Evolutionary conservation across 441 rosid genomes (phyloP).

Genomic region (Populus hybrid): DNA sequence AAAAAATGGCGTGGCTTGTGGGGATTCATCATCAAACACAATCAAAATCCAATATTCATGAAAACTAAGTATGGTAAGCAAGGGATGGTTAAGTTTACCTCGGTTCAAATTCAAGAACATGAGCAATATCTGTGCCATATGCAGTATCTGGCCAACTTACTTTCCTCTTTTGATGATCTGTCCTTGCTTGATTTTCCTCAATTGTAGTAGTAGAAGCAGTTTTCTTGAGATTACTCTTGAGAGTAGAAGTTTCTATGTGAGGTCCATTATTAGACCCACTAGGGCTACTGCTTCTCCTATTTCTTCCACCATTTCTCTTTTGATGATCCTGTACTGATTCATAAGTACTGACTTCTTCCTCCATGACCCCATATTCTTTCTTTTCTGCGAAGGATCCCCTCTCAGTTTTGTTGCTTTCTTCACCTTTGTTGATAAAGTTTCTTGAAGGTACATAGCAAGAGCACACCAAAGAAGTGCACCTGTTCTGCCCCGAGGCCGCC

Average conservation of each 20-base stretch:
- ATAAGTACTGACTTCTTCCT: slow-evolving; percentile 20
- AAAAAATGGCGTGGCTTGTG: background rate
- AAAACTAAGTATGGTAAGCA: background rate
- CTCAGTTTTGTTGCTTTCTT: slow-evolving; percentile 23
- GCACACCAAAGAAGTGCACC: slow-evolving; percentile 66
- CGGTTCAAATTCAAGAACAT: slow-evolving; percentile 67
- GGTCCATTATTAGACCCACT: slow-evolving; percentile 35
- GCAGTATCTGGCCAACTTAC: slow-evolving; percentile 74
- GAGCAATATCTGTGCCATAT: slow-evolving; percentile 73
- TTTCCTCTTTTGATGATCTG: slow-evolving; percentile 43
- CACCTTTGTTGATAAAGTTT: slow-evolving; percentile 23
- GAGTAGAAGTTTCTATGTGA: slow-evolving; percentile 28
- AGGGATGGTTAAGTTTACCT: slow-evolving; percentile 34
- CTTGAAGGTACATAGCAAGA: slow-evolving; percentile 63
- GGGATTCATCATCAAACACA: background rate
- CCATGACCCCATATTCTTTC: slow-evolving; percentile 30
- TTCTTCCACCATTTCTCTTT: slow-evolving; percentile 15
- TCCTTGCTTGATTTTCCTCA: slow-evolving; percentile 24
- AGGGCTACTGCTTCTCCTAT: slow-evolving; percentile 3
- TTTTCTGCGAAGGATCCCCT: slow-evolving; percentile 30
- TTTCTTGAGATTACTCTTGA: slow-evolving; percentile 55
- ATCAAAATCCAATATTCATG: background rate
- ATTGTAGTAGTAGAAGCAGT: background rate
- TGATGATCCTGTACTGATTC: slow-evolving; percentile 15
- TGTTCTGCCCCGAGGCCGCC: slow-evolving; percentile 63